Conservation (phyloP, 2,329 filamentous ascomycete species). For the Pseudogymnoascus sp. region DNA sequence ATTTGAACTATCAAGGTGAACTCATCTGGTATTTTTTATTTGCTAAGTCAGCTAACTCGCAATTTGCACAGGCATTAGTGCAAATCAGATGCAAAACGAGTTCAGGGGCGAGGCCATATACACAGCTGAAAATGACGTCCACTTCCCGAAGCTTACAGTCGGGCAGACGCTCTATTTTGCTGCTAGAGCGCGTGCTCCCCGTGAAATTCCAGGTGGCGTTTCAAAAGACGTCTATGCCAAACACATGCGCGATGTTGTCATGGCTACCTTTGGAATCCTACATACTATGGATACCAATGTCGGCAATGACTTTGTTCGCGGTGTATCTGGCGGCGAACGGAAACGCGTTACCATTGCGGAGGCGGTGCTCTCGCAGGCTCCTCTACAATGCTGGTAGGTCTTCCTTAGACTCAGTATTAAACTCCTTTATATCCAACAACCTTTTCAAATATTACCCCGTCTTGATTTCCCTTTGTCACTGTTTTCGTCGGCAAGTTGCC, state of each 20-base stretch:
- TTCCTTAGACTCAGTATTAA: conserved; percentile 63
- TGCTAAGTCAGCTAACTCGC: background rate
- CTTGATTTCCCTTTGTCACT: background rate
- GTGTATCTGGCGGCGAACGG: conserved; percentile 49
- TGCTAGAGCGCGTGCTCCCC: conserved; percentile 57
- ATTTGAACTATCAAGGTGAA: conserved; percentile 53
- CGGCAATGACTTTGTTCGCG: conserved; percentile 49
- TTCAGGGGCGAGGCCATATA: conserved; percentile 74
- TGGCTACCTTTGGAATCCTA: conserved; percentile 49
- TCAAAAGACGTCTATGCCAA: conserved; percentile 43
- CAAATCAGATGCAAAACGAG: conserved; percentile 42
- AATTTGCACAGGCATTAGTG: background rate
- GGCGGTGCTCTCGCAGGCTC: conserved; percentile 32
- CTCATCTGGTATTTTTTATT: background rate
- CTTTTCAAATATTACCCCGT: conserved; percentile 52
- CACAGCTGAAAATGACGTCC: conserved; percentile 79
- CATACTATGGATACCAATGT: conserved; percentile 46
- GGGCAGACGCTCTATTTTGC: conserved; percentile 82
- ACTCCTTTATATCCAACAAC: conserved; percentile 54
- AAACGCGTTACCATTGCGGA: conserved; percentile 54
- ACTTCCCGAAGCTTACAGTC: conserved; percentile 76
- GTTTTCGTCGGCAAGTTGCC: background rate
- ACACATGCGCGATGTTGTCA: conserved; percentile 43
- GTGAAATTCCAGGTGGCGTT: conserved; percentile 51
- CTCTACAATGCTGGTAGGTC: conserved; percentile 33